A percentile compares a stretch with the other conserved stretches of the same genome.
phyloP scores from a whole-genome alignment of 345 rosid genomes.

The Eucalyptus pauciflora region DNA sequence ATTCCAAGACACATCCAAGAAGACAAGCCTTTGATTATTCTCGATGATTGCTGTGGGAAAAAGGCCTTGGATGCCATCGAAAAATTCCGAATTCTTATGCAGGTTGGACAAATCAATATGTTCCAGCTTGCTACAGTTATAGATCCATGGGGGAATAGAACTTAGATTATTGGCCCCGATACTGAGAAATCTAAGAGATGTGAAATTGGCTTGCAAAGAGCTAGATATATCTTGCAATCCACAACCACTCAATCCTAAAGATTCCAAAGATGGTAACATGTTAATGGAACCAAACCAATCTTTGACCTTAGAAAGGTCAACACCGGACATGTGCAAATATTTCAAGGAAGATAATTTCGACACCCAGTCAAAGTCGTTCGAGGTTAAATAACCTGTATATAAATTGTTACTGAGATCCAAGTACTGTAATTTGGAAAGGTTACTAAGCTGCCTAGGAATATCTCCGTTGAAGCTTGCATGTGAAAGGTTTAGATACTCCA shows the following conservation, averaged over 20 bases:
- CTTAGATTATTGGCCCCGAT: background rate
- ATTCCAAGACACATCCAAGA: fast-evolving
- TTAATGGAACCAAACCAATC: background rate
- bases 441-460: background rate
- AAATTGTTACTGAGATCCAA: fast-evolving
- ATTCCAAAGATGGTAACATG: background rate
- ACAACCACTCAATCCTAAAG: fast-evolving
- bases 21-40: background rate
- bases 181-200: background rate
- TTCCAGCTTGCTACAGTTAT: background rate
- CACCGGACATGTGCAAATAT: background rate
- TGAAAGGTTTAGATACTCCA: background rate
- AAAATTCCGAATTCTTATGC: fast-evolving
- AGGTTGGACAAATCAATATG: fast-evolving
- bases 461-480: fast-evolving
- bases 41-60: background rate
- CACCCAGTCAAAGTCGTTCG: fast-evolving
- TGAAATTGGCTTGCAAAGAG: background rate
- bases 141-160: background rate
- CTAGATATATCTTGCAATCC: background rate
- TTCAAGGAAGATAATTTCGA: background rate
- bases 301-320: fast-evolving
- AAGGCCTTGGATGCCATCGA: fast-evolving
- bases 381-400: fast-evolving
- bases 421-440: background rate